Evolutionary conservation across 192 early-diverging fungal genomes (phyloP), one percentile per base, ranked within the genome.

Genomic region (Coemansia sp.): DNA sequence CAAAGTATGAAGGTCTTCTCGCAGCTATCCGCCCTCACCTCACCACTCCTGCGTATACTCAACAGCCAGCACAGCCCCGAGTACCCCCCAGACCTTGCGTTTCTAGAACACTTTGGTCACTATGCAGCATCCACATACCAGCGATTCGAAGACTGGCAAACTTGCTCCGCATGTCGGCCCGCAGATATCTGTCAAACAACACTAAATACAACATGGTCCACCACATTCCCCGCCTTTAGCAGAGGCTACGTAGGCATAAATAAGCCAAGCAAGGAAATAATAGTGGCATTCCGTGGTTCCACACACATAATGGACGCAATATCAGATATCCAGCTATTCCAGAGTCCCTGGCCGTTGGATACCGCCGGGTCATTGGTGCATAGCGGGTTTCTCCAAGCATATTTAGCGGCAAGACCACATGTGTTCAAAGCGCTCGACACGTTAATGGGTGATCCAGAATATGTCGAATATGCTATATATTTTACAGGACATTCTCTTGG

Each of bases 401-500:
- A 82, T 54, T 1, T 45, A 33, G 52, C 74, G 43, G 72, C 75
- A 6, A 57, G 59, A 4, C 22, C 20, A 1, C 34, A 51, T 9
- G 54, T 81, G 3, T 9, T 43, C 3, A 32, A 22, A 6, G 56
- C 70, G 9, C 61, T 81, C 14, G 61, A 58, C 15, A 36, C 17
- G 4, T 32, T 70, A 12, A 17, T 8, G 7, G 14, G 0, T 2
- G 66, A 60, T n/a, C 17, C 36, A 12, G 8, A 3, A 4, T 1
- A 65, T n/a, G 11, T 5, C 2, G 58, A 14, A 2, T 76, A 82
- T 37, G 14, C 59, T 20, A 2, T 82, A 55, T 34, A 20, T 28
- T 82, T 82, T 66, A 63, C 71, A 2, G 79, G 79, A 17, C 79
- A 82, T 41, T 82, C 79, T 38, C 59, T 82, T 15, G 79, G 79